Evolutionary conservation across 768 basidiomycete genomes (phyloP).

Genomic region (Leccinum ochraceum): DNA sequence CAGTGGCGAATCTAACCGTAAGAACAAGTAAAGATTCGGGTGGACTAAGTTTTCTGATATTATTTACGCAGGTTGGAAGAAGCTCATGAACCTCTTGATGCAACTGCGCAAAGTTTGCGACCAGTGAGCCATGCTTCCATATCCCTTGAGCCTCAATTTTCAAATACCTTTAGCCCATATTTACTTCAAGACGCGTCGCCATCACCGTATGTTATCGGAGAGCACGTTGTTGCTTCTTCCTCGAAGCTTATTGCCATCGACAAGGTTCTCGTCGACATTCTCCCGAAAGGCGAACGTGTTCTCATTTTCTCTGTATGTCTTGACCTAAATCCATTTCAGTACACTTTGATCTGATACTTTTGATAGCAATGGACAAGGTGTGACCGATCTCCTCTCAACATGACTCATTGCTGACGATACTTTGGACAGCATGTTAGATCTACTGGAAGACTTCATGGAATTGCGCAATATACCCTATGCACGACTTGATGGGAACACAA

Average conservation of each 20-base stretch:
- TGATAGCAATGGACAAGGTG: slow-evolving; percentile 60
- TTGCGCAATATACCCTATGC: slow-evolving; percentile 60
- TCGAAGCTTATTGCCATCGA: slow-evolving; percentile 59
- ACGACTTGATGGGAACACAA: slow-evolving; percentile 57
- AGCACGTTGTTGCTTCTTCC: slow-evolving; percentile 56
- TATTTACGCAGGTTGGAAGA: slow-evolving; percentile 47
- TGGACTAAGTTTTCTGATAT: not conserved
- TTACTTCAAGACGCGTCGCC: slow-evolving; percentile 51
- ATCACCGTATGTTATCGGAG: slow-evolving; percentile 49
- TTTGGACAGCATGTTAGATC: slow-evolving; percentile 58
- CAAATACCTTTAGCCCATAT: slow-evolving; percentile 45
- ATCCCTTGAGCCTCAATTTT: not conserved
- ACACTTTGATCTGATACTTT: slow-evolving; percentile 12
- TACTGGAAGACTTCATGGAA: slow-evolving; percentile 66
- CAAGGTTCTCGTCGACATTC: slow-evolving; percentile 54
- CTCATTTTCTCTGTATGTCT: slow-evolving; percentile 65
- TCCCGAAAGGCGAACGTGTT: slow-evolving; percentile 62
- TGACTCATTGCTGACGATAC: not conserved
- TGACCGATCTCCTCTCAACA: not conserved
- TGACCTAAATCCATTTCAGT: not conserved
- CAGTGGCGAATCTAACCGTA: slow-evolving; percentile 34
- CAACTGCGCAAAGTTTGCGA: slow-evolving; percentile 72
- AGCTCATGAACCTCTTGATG: slow-evolving; percentile 68
- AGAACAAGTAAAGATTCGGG: slow-evolving; percentile 1
- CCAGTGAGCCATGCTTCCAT: slow-evolving; percentile 43